A percentile compares a stretch with the other conserved stretches of the same genome.
Conservation (phyloP, 306 rosid species). For the Medicago truncatula region MtrunA17r5.0-ANR NC_053047.1:6490501-6491000, state of each 20-base stretch:
- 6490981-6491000: slow-evolving; percentile 74
- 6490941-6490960: slow-evolving; percentile 86
- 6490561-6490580: slow-evolving; percentile 88
- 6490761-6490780: slow-evolving; percentile 54
- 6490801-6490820: slow-evolving; percentile 73
- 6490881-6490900: slow-evolving; percentile 65
- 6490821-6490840: slow-evolving; percentile 67
- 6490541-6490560: slow-evolving; percentile 75
- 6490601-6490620: slow-evolving; percentile 58
- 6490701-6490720: slow-evolving; percentile 43
- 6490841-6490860: slow-evolving; percentile 83
- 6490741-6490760: slow-evolving; percentile 59
- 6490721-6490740: slow-evolving; percentile 63
- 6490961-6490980: slow-evolving; percentile 72
- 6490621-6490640: slow-evolving; percentile 68
- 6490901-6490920: slow-evolving; percentile 39
- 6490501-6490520: slow-evolving; percentile 79
- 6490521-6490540: slow-evolving; percentile 77
- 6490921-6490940: slow-evolving; percentile 67
- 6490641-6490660: slow-evolving; percentile 85
- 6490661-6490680: slow-evolving; percentile 78
- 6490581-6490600: slow-evolving; percentile 67
- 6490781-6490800: slow-evolving; percentile 72
- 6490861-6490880: slow-evolving; percentile 87
- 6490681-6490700: slow-evolving; percentile 69